Percentiles rank a stretch among this genome's conserved stretches.
Evolutionary conservation across 2,329 filamentous ascomycete species (phyloP).

Genomic region (Helminthosporium solani): DNA sequence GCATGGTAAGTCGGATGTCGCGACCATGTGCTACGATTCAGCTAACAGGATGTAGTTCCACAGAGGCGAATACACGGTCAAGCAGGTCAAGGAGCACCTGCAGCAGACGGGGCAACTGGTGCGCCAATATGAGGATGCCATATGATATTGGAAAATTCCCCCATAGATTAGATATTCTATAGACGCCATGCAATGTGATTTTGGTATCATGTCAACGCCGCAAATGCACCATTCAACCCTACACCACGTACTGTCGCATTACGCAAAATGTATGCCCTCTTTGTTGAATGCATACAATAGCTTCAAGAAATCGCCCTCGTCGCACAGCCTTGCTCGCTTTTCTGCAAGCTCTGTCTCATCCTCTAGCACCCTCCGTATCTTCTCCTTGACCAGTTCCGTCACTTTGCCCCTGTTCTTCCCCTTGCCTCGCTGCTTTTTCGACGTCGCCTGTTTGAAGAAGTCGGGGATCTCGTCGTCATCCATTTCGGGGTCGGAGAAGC

Average conservation of each 20-base stretch:
- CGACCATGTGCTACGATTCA: background rate
- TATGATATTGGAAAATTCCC: slow-evolving; percentile 9
- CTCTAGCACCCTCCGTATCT: slow-evolving; percentile 82
- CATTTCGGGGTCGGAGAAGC: slow-evolving; percentile 56
- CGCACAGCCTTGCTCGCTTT: slow-evolving; percentile 79
- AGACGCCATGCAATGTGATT: slow-evolving; percentile 9
- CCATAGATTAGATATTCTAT: slow-evolving; percentile 2
- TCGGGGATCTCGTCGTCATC: slow-evolving; percentile 72
- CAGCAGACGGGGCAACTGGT: slow-evolving; percentile 70
- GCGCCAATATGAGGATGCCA: slow-evolving; percentile 66
- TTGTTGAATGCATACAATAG: slow-evolving; percentile 83
- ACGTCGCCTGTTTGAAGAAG: slow-evolving; percentile 73
- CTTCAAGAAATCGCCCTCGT: slow-evolving; percentile 88
- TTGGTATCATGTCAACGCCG: slow-evolving; percentile 25
- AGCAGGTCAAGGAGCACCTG: slow-evolving; percentile 86
- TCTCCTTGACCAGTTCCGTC: slow-evolving; percentile 77
- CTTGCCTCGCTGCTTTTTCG: slow-evolving; percentile 56
- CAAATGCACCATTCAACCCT: slow-evolving; percentile 11
- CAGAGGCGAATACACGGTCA: slow-evolving; percentile 89
- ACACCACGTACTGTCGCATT: background rate
- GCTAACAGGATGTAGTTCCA: slow-evolving; percentile 66
- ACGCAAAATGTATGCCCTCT: slow-evolving; percentile 81
- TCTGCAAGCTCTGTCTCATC: slow-evolving; percentile 77
- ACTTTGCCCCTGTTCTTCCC: slow-evolving; percentile 75
- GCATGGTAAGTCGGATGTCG: slow-evolving; percentile 66